These are phyloP conservation scores for Plantago elongata DNA, from an alignment of 257 asterid genomes.

Conservation along the genomic window DNA sequence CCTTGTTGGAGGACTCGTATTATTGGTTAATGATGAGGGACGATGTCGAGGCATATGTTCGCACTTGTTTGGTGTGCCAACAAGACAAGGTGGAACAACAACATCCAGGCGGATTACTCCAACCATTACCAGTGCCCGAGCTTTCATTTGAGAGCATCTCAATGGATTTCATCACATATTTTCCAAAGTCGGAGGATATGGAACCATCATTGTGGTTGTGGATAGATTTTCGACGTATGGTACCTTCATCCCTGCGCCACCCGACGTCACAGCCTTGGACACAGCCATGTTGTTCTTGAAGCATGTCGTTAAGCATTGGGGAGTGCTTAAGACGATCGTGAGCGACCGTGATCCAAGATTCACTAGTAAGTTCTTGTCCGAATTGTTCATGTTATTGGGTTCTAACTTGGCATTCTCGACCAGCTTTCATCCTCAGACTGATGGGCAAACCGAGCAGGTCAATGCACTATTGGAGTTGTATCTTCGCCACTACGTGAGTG, in stretches of 20 bases:
- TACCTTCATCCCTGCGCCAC: neutral
- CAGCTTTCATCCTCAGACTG: no score
- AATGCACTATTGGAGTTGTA: no score
- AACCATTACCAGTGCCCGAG: neutral
- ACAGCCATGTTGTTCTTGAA: neutral
- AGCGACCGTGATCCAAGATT: no score
- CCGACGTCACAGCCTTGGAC: neutral
- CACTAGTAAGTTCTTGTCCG: no score
- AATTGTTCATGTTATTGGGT: no score
- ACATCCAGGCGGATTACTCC: neutral
- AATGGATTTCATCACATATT: neutral
- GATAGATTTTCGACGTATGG: neutral
- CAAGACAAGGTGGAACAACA: conserved; percentile 5
- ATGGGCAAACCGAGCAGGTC: no score
- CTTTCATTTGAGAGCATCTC: neutral
- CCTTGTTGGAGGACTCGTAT: neutral
- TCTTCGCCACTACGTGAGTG: neutral
- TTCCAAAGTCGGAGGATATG: neutral
- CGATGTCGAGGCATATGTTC: neutral
- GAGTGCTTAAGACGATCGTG: no score
- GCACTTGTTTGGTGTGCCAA: conserved; percentile 5
- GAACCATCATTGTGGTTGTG: neutral
- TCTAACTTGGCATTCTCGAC: no score
- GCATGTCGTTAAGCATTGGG: neutral
- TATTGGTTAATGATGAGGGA: neutral